A percentile compares a stretch with the other conserved stretches of the same genome.
Conservation (phyloP, 2,329 filamentous ascomycete species). For the Ciborinia camelliae region DNA sequence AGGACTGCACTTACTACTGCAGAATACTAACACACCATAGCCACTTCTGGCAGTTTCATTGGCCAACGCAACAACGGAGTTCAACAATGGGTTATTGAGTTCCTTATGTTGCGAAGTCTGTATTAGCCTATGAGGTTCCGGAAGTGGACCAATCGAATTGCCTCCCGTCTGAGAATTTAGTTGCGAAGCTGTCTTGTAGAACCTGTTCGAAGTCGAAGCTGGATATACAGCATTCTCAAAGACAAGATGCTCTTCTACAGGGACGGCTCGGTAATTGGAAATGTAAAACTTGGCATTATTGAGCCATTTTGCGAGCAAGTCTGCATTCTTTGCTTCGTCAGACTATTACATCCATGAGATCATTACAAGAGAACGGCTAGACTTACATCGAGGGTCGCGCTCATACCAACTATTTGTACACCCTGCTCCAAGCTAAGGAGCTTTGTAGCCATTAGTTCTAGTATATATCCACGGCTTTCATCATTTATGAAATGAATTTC, state of each 20-base stretch:
- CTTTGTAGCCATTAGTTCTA: constrained; percentile 73
- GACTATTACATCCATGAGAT: neutral
- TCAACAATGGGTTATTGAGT: constrained; percentile 61
- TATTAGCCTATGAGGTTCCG: constrained; percentile 48
- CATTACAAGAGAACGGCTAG: neutral
- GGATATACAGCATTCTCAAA: constrained; percentile 67
- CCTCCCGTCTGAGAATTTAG: constrained; percentile 34
- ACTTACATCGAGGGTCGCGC: constrained; percentile 67
- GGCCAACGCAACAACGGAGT: constrained; percentile 67
- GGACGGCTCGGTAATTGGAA: constrained; percentile 70
- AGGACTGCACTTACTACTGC: constrained; percentile 49
- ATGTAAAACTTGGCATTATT: constrained; percentile 63
- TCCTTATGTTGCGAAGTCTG: constrained; percentile 57
- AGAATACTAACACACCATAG: constrained; percentile 71
- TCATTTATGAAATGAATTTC: constrained; percentile 83
- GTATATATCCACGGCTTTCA: constrained; percentile 70
- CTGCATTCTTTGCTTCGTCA: constrained; percentile 55
- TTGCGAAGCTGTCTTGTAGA: constrained; percentile 54
- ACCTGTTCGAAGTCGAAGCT: constrained; percentile 53
- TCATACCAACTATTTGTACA: constrained; percentile 75
- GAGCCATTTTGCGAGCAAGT: constrained; percentile 67
- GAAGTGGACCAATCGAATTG: constrained; percentile 38
- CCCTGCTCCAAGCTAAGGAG: constrained; percentile 63
- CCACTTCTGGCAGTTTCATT: constrained; percentile 65
- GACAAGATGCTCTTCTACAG: constrained; percentile 71